These are phyloP conservation scores for Periconia sp. DNA, from an alignment of 2,329 filamentous ascomycete genomes.

Conservation along the genomic window DNA sequence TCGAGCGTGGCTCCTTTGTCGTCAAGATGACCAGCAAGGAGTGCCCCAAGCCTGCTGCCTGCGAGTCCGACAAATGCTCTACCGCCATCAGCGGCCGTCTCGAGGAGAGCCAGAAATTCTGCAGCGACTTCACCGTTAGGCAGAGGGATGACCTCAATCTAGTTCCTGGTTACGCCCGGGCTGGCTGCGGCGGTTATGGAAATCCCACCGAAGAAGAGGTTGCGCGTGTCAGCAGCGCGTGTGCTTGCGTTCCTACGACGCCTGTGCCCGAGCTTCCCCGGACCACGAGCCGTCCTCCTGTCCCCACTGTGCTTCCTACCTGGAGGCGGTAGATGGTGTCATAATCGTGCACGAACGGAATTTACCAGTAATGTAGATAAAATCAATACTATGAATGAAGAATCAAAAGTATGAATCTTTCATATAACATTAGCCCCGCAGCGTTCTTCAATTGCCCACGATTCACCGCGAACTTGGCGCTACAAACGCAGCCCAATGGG, in stretches of 20 bases:
- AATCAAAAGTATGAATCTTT: no score
- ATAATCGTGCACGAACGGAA: no score
- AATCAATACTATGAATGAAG: no score
- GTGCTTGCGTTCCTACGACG: slow-evolving; percentile 24
- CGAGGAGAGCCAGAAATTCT: slow-evolving; percentile 19
- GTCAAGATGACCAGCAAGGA: slow-evolving; percentile 31
- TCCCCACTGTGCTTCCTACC: slow-evolving; percentile 26
- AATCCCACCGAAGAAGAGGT: slow-evolving; percentile 6
- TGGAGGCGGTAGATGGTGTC: neutral
- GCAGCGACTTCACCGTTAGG: slow-evolving; percentile 17
- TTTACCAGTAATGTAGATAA: no score
- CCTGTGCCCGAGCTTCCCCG: slow-evolving; percentile 25
- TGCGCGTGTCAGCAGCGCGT: slow-evolving; percentile 27
- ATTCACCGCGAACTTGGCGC: no score
- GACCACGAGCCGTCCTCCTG: slow-evolving; percentile 23
- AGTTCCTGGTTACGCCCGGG: slow-evolving; percentile 20
- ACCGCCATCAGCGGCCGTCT: slow-evolving; percentile 22
- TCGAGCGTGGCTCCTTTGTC: slow-evolving; percentile 37
- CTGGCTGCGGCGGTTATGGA: slow-evolving; percentile 12
- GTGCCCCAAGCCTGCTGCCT: slow-evolving; percentile 23
- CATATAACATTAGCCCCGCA: no score
- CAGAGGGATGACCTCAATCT: slow-evolving; percentile 15
- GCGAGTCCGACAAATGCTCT: slow-evolving; percentile 19
- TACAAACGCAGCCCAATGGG: no score
- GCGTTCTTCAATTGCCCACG: no score